Evolutionary conservation across 2,329 filamentous ascomycete species (phyloP).

Genomic region (Sporothrix globosa): DNA sequence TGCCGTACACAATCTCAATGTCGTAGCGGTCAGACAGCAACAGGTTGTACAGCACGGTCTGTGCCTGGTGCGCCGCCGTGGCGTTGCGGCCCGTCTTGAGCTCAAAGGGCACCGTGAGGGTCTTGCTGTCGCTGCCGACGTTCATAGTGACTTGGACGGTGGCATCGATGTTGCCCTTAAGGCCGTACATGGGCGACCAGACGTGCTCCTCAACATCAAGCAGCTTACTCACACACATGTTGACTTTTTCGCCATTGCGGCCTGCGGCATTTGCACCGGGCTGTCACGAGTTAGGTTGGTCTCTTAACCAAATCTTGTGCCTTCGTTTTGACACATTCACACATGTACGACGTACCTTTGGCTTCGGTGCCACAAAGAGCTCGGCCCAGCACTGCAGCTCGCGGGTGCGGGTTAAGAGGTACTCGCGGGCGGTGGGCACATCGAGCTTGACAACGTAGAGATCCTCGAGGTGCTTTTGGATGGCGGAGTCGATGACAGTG

Average conservation of each 20-base stretch:
- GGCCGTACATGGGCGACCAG: conserved; percentile 95
- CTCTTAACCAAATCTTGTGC: neutral
- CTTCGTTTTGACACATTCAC: no score
- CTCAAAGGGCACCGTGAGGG: conserved; percentile 87
- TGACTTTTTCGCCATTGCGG: conserved; percentile 73
- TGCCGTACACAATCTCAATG: conserved; percentile 83
- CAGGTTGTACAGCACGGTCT: conserved; percentile 92
- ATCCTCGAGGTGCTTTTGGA: conserved; percentile 82
- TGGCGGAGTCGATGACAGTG: conserved; percentile 66
- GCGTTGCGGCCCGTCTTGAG: conserved; percentile 90
- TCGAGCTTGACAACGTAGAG: conserved; percentile 84
- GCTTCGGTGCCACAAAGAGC: conserved; percentile 72
- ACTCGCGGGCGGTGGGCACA: conserved; percentile 71
- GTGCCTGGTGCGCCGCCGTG: conserved; percentile 81
- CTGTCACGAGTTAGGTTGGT: conserved; percentile 37
- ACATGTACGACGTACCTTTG: conserved; percentile 47
- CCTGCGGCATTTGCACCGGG: conserved; percentile 75
- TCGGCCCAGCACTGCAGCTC: conserved; percentile 83
- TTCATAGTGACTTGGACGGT: conserved; percentile 90
- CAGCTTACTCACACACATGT: conserved; percentile 87
- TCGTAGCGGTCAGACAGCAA: conserved; percentile 94
- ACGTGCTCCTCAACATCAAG: conserved; percentile 97
- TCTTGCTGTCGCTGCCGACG: conserved; percentile 53
- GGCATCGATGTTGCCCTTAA: conserved; percentile 97
- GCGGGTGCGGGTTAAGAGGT: conserved; percentile 80